Base-by-base conservation (phyloP, 2,329 filamentous ascomycete genomes). In the Beauveria caledonica region DNA sequence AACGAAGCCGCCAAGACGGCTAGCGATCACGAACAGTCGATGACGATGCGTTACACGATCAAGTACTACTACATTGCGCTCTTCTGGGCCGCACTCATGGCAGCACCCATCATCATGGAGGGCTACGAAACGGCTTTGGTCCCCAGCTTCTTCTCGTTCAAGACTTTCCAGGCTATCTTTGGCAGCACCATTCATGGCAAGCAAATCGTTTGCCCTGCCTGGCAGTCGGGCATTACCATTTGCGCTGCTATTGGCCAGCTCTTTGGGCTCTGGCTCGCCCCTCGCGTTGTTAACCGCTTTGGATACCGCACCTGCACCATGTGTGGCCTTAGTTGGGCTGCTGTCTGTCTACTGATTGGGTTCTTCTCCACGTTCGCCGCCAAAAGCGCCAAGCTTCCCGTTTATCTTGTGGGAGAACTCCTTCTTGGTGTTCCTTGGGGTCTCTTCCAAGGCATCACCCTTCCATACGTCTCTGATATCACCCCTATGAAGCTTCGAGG, bases 401-500 rank as follows among this genome's bases (percentile, higher is more conserved):
- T 72, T 36, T 68, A 73, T 3, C 64, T 73, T 9, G 68, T 66
- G 8, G 71, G 71, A 1, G 70, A 75, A 63, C 63, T 74, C 19
- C 65, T 75, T 1, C 70, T 69, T 45, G 74, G 74, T 15, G 64
- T 77, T 23, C 72, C 74, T 0, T 74, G 71, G 63, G 67, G 66
- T 7, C 52, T 65, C 1, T 66, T 77, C 61, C 70, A 71, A 44
- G 73, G 70, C 0, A 66, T 76, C 15, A 68, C 68, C 0, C 68
- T 72, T 0, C 68, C 74, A 0, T 77, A 77, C 56, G 73, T 73
- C 0, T 74, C 75, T 1, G 75, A 77, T 42, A 62, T 69, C 17
- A 62, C 61, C 3, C 65, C 64, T 29, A 58, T 62, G 69, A 75
- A 70, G 5, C 69, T 77, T 3, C 68, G 73, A 10, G 68, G 68